Evolutionary conservation across 2,329 filamentous ascomycete genomes (phyloP), one percentile per base, ranked within the genome.

Genomic region (Penicillium brevicompactum): DNA sequence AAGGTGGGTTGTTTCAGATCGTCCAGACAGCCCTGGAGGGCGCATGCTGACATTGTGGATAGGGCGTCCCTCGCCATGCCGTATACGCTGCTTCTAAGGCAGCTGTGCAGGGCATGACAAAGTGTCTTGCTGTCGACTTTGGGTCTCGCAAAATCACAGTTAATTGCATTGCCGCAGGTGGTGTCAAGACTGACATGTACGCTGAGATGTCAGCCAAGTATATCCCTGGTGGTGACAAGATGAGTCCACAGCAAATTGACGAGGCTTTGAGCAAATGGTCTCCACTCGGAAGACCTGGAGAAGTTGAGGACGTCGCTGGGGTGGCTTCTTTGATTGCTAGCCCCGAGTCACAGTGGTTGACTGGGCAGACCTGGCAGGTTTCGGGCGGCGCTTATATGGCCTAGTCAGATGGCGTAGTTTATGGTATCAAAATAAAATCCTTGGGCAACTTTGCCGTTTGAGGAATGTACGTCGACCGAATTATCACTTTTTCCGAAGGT

Each of bases 121-220:
- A 63, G 46, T 65, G 61, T 55, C 59, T 65, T 5, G 62, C 62
- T 3, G 55, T 62, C 18, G 62, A 65, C 22, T 63, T 65, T 51
- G 62, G 62, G 1, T 38, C 57, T 6, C 59, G 59, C 18, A 62
- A 63, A 11, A 63, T 65, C 42, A 65, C 62, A 1, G 62, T 65
- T 10, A 65, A 65, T 24, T 63, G 61, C 21, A 62, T 65, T 54
- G 61, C 62, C 27, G 62, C 62, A n/a, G 62, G 55, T 9, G 62
- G 62, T 5, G 62, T 65, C 3, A 63, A 65, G 48, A 63, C 59
- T 2, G 62, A 65, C 27, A 65, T 65, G 62, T 65, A 65, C n/a
- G 22, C 56, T 16, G 61, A 63, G 13, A 60, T 59, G 49, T 42
- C 62, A 42, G 53, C 51, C 2, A 58, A 62, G 46, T 65, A 65